Conservation (phyloP, 257 asterid genomes). For the Marsdenia floribunda region DNA sequence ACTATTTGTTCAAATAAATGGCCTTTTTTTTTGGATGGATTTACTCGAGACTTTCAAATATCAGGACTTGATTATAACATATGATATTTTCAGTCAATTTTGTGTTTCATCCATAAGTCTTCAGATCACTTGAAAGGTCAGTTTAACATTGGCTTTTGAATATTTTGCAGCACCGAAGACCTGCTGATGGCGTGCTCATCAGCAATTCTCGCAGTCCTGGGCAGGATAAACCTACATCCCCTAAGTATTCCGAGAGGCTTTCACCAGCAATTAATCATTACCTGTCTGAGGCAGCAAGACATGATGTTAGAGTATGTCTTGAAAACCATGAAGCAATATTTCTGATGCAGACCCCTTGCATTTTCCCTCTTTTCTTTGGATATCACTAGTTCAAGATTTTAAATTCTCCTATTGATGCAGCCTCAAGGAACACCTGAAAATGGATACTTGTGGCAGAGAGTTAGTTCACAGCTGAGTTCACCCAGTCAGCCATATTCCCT, state of each 20-base stretch:
- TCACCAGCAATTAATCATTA: constrained; percentile 96
- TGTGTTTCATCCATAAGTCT: too few relatives aligned
- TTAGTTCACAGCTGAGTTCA: constrained; percentile 92
- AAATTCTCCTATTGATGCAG: constrained; percentile 42
- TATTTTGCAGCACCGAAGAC: constrained; percentile 74
- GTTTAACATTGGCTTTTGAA: constrained; percentile 11
- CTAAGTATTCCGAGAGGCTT: constrained; percentile 90
- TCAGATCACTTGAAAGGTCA: background rate
- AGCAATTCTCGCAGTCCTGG: constrained; percentile 85
- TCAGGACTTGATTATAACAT: too few relatives aligned
- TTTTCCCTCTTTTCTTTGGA: constrained; percentile 13
- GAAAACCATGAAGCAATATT: constrained; percentile 2
- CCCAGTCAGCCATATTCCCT: constrained; percentile 98
- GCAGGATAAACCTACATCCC: constrained; percentile 76
- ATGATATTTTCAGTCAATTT: too few relatives aligned
- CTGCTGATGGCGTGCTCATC: constrained; percentile 84
- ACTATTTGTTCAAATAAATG: too few relatives aligned
- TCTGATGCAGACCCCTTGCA: background rate
- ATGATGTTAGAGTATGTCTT: constrained; percentile 85
- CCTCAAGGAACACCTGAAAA: constrained; percentile 98
- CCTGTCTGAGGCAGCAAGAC: constrained; percentile 92
- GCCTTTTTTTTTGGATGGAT: too few relatives aligned
- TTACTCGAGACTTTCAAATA: too few relatives aligned
- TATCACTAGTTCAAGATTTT: constrained; percentile 10
- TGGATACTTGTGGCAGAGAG: constrained; percentile 97